Evolutionary conservation across 129 eudicot genomes (phyloP).

Genomic region (Flaveria brownii): DNA sequence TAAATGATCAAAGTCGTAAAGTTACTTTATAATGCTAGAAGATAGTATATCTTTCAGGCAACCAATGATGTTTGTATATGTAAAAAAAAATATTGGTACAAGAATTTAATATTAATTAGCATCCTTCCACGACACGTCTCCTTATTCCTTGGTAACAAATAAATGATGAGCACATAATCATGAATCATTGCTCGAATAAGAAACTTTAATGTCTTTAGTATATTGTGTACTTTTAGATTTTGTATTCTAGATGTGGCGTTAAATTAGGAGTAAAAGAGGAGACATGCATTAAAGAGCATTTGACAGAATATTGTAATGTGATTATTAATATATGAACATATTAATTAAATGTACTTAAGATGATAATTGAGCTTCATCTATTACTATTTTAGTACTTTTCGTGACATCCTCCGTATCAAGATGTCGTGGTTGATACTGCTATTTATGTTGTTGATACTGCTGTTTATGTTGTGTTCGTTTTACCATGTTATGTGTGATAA

Average conservation of each 20-base stretch:
- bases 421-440: too few relatives aligned
- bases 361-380: background rate
- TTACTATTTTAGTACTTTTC: background rate
- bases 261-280: background rate
- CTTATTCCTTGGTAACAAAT: background rate
- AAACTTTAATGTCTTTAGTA: background rate
- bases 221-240: background rate
- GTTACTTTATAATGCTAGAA: background rate
- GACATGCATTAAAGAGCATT: background rate
- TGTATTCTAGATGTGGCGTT: background rate
- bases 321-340: background rate
- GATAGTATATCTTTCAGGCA: background rate
- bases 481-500: too few relatives aligned
- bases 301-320: too few relatives aligned
- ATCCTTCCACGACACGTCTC: constrained; percentile 21
- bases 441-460: too few relatives aligned
- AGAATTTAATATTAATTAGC: constrained; percentile 2
- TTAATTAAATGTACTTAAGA: background rate
- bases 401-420: background rate
- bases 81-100: background rate
- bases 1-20: constrained; percentile 7
- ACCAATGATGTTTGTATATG: background rate
- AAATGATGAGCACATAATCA: background rate
- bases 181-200: background rate
- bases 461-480: too few relatives aligned